Evolutionary conservation across 257 asterid species (phyloP).

Genomic region (Pogostemon cablin): DNA sequence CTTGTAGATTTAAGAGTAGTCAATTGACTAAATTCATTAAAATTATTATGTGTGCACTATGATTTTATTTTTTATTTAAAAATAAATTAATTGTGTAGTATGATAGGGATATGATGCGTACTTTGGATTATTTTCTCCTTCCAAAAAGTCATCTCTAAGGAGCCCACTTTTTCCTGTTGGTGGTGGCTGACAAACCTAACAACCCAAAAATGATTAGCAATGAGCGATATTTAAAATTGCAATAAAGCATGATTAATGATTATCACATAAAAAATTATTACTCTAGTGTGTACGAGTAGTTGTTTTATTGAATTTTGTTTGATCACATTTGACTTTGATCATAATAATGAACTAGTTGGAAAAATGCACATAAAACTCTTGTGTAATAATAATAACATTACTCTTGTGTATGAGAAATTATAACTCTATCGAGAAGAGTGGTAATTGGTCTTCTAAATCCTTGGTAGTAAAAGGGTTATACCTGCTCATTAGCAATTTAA

Average conservation of each 20-base stretch:
- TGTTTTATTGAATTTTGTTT: neutral
- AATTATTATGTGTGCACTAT: too few relatives aligned
- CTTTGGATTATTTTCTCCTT: conserved; percentile 74
- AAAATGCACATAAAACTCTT: too few relatives aligned
- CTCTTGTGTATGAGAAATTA: too few relatives aligned
- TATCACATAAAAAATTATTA: neutral
- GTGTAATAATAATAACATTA: too few relatives aligned
- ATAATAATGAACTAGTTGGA: too few relatives aligned
- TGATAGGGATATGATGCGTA: conserved; percentile 37
- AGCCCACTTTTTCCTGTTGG: conserved; percentile 88
- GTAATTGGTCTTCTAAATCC: too few relatives aligned
- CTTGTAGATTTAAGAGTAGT: neutral
- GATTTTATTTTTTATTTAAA: neutral
- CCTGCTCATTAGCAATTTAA: too few relatives aligned
- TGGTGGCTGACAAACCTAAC: conserved; percentile 86
- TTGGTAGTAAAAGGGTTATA: too few relatives aligned
- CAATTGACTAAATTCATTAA: neutral
- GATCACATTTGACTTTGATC: too few relatives aligned
- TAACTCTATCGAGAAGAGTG: too few relatives aligned
- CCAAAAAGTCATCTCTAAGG: conserved; percentile 66
- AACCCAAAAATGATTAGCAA: conserved; percentile 31
- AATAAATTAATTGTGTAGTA: neutral
- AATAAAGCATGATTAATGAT: neutral
- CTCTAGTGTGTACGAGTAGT: neutral
- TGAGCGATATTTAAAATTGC: neutral